Percentiles rank a stretch among this genome's conserved stretches.
Evolutionary conservation across 2,329 filamentous ascomycete genomes (phyloP).

Genomic region (Diaporthe citri): DNA sequence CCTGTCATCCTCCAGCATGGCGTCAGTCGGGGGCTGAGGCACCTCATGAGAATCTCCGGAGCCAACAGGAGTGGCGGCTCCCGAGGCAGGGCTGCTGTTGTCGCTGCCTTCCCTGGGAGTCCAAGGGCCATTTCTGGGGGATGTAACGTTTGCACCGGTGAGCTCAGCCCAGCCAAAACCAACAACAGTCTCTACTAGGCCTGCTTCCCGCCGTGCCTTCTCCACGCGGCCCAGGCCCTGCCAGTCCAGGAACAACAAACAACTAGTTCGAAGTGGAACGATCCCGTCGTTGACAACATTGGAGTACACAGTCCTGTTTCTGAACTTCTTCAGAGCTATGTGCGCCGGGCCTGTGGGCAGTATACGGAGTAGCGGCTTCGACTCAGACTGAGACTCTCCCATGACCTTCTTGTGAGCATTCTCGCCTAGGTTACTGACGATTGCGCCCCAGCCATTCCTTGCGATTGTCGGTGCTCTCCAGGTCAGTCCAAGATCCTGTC

Average conservation of each 20-base stretch:
- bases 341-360: slow-evolving; percentile 93
- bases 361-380: slow-evolving; percentile 90
- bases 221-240: slow-evolving; percentile 92
- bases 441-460: slow-evolving; percentile 87
- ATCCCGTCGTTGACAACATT: slow-evolving; percentile 99
- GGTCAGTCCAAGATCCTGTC: slow-evolving; percentile 92
- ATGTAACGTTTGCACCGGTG: slow-evolving; percentile 75
- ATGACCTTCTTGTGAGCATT: slow-evolving; percentile 72
- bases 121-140: slow-evolving; percentile 60
- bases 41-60: slow-evolving; percentile 66
- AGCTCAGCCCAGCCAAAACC: slow-evolving; percentile 96
- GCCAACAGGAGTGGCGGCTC: slow-evolving; percentile 51
- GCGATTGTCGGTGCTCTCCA: slow-evolving; percentile 92
- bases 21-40: slow-evolving; percentile 76
- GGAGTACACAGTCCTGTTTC: slow-evolving; percentile 92
- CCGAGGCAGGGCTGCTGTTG: slow-evolving; percentile 40
- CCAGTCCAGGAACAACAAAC: slow-evolving; percentile 97
- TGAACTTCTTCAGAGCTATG: slow-evolving; percentile 85
- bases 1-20: slow-evolving; percentile 76
- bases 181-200: slow-evolving; percentile 90
- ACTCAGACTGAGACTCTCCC: slow-evolving; percentile 76
- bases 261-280: slow-evolving; percentile 93
- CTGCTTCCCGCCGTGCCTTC: slow-evolving; percentile 92
- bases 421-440: slow-evolving; percentile 85
- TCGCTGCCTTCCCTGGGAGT: slow-evolving; percentile 51